Base-by-base conservation (phyloP, 345 rosid genomes). In the Limnanthes douglasii region DNA sequence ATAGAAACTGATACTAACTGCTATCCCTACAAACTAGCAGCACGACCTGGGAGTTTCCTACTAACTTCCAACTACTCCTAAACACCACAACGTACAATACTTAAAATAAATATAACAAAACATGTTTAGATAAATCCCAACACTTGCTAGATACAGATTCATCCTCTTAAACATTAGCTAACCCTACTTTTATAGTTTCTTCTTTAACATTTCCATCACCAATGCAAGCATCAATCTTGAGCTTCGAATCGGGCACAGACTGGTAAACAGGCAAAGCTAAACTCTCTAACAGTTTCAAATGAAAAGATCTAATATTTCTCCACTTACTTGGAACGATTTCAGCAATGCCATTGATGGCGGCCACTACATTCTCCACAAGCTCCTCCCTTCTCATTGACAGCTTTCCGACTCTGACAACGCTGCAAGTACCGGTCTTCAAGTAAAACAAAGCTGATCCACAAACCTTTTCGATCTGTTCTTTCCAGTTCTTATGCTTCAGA, bases 401-500 rank as follows among this genome's bases (percentile, higher is more conserved):
- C 33, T 54, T 81, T 26, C 73, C 94, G 5, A 73, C 68, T 34
- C 77, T 81, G 33, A 77, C 53, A 2, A 77, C 88, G 21, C 80
- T 44, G 31, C 88, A 76, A 17, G 94, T 77, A 10, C 88, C 94
- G 2, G 65, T 64, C 40, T 71, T 66, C 58, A 81, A 37, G 39
- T 45, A 81, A 60, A 81, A 42, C 58, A 77, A 37, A 11, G 68
- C 78, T 14, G 88, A 76, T 1, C 65, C 66, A 53, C 84, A 70
- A 20, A 59, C 74, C 12, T 40, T 73, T 22, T 64, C 66, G 18
- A 81, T 48, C 66, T 77, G 94, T 59, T 82, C 78, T 54, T 66
- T 82, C 94, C 94, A 82, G 32, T 73, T 77, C 46, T 58, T 65
- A 15, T 82, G 85, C 49, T 56, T 64, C 68, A 81, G 68, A 48